Conservation (phyloP, 176 grass and related monocot genomes). For the Oryza punctata region DNA sequence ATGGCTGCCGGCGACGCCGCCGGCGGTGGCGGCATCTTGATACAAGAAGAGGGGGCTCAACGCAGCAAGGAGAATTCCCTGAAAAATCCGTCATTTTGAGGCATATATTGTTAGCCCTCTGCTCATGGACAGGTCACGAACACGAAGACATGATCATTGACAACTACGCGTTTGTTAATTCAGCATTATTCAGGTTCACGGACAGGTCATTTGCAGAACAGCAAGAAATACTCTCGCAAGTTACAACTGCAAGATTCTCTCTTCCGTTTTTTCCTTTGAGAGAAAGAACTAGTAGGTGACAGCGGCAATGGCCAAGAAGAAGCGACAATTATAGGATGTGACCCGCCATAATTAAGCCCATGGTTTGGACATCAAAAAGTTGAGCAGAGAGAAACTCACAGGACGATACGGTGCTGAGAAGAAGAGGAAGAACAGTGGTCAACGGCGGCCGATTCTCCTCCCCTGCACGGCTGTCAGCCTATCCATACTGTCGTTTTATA, state of each 20-base stretch:
- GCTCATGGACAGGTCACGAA: neutral
- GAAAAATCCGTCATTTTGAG: neutral
- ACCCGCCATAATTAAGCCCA: neutral
- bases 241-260: neutral
- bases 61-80: neutral
- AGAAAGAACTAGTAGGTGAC: neutral
- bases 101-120: neutral
- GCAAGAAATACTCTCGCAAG: neutral
- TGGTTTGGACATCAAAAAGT: neutral
- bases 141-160: neutral
- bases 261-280: neutral
- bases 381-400: neutral
- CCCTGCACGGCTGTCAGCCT: neutral
- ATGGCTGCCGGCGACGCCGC: neutral
- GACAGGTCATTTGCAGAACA: neutral
- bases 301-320: neutral
- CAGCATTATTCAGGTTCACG: neutral
- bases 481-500: neutral
- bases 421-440: neutral
- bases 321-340: neutral
- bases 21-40: slow-evolving; percentile 20
- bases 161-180: neutral
- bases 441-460: neutral
- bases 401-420: neutral
- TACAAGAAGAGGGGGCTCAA: neutral